phyloP scores from a whole-genome alignment of 1,284 basidiomycete species.

The Coniferiporia weirii region DNA sequence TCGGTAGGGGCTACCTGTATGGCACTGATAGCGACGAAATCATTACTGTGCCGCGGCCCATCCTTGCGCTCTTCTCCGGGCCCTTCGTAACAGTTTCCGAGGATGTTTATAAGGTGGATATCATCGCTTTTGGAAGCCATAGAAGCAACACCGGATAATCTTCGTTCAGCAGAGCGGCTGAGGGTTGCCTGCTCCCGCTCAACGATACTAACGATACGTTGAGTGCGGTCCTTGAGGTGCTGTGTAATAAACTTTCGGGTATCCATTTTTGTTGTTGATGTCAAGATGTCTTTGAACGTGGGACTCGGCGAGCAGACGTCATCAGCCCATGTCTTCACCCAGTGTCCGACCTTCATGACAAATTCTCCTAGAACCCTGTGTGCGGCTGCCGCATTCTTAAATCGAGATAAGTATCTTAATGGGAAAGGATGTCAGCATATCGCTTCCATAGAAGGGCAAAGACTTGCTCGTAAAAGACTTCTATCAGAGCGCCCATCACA shows the following conservation, averaged over 20 bases:
- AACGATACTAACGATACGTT: constrained; percentile 42
- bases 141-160: neutral
- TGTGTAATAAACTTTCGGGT: constrained; percentile 35
- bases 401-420: constrained; percentile 51
- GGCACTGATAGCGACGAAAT: constrained; percentile 46
- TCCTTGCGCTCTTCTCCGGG: constrained; percentile 45
- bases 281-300: constrained; percentile 33
- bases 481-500: constrained; percentile 44
- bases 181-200: constrained; percentile 30
- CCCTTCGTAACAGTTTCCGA: constrained; percentile 43
- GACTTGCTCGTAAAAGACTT: constrained; percentile 49
- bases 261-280: constrained; percentile 10
- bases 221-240: constrained; percentile 35
- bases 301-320: constrained; percentile 34
- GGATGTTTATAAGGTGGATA: constrained; percentile 29
- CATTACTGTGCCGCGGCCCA: constrained; percentile 65
- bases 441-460: neutral
- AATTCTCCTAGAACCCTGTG: constrained; percentile 41
- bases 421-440: neutral
- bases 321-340: constrained; percentile 44
- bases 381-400: constrained; percentile 47
- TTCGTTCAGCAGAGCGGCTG: neutral
- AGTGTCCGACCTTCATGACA: constrained; percentile 37
- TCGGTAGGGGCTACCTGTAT: constrained; percentile 63
- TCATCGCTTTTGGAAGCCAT: neutral